Conservation (phyloP, 169 alveolate species). For the Plasmodium fragile region DNA sequence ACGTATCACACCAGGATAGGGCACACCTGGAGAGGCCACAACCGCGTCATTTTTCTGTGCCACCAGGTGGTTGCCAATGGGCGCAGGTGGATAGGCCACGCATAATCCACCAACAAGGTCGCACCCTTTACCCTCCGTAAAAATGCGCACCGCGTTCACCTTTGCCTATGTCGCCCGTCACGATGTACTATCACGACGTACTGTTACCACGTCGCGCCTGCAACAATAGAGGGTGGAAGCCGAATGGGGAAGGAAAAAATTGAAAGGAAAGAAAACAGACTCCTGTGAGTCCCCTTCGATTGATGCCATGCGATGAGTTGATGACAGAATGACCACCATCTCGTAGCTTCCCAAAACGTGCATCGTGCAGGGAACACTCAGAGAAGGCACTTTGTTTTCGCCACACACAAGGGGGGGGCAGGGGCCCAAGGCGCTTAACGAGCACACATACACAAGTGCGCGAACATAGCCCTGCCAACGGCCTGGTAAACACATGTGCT, state of each 20-base stretch:
- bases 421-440: background rate
- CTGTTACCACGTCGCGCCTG: background rate
- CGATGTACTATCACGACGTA: background rate
- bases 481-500: background rate
- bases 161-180: background rate
- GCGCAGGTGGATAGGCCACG: background rate
- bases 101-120: background rate
- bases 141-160: background rate
- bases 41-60: background rate
- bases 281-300: background rate
- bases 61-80: background rate
- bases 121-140: background rate
- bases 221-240: background rate
- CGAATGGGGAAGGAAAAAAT: background rate
- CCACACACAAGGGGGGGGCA: background rate
- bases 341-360: background rate
- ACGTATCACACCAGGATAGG: background rate
- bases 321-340: background rate
- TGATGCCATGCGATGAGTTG: background rate
- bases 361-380: background rate
- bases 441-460: background rate
- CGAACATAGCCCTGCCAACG: background rate
- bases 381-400: background rate
- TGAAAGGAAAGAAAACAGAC: background rate
- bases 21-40: background rate